Percentiles rank a stretch among this genome's conserved stretches.
These are phyloP conservation scores for Sugiyamaella mastotermitis DNA, from an alignment of 805 yeast genomes.

Conservation along the genomic window DNA sequence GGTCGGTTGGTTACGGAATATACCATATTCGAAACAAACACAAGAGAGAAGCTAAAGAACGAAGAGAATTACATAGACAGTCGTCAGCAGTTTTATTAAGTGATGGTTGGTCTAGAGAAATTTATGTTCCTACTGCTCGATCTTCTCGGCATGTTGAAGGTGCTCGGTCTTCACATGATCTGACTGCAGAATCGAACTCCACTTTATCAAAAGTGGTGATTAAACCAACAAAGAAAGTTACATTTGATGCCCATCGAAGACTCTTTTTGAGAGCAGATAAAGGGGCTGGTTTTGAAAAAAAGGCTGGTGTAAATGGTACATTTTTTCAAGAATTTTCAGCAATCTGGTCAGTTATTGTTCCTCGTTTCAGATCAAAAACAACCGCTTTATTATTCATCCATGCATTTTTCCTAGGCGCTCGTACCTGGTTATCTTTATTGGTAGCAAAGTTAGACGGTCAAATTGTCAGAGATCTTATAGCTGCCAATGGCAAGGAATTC, in stretches of 20 bases:
- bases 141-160: background rate
- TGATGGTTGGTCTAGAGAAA: constrained; percentile 26
- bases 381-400: constrained; percentile 62
- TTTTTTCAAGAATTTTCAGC: constrained; percentile 69
- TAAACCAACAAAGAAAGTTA: constrained; percentile 25
- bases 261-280: constrained; percentile 17
- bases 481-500: constrained; percentile 71
- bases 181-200: constrained; percentile 2
- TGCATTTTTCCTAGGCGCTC: constrained; percentile 62
- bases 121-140: constrained; percentile 21
- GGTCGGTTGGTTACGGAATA: constrained; percentile 4
- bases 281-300: constrained; percentile 12
- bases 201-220: constrained; percentile 23
- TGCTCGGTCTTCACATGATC: constrained; percentile 3
- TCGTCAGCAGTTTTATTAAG: constrained; percentile 23
- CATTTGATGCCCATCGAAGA: constrained; percentile 28
- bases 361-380: constrained; percentile 62
- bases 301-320: constrained; percentile 43
- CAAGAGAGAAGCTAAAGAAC: constrained; percentile 1
- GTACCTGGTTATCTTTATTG: constrained; percentile 82
- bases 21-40: background rate
- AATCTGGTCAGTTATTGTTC: constrained; percentile 78
- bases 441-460: constrained; percentile 91
- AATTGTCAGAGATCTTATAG: constrained; percentile 81
- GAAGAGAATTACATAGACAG: constrained; percentile 8